phyloP scores from a whole-genome alignment of 441 rosid genomes.

The Gossypium gossypioides region DNA sequence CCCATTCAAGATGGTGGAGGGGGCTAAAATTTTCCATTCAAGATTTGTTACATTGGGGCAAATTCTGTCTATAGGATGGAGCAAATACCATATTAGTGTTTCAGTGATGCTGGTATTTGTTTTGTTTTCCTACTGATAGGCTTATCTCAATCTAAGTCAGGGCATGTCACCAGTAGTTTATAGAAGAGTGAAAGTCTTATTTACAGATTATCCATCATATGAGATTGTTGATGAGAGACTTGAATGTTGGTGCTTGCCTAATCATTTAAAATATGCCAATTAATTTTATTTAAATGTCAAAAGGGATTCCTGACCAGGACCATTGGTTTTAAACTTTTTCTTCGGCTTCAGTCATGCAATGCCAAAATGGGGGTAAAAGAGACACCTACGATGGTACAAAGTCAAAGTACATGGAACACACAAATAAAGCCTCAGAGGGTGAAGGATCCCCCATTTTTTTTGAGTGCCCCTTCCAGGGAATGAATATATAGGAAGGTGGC shows the following conservation, averaged over 20 bases:
- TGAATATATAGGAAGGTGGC: too few relatives aligned
- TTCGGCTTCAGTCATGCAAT: not conserved
- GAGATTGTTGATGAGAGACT: too few relatives aligned
- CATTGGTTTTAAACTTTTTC: constrained; percentile 6
- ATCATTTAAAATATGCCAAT: not conserved
- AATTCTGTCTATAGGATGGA: not conserved
- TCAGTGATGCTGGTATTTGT: not conserved
- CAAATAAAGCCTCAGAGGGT: not conserved
- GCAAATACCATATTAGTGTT: not conserved
- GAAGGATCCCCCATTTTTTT: not conserved
- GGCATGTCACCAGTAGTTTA: too few relatives aligned
- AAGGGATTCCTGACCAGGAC: constrained; percentile 3
- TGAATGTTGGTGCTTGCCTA: too few relatives aligned
- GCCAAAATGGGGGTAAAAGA: not conserved
- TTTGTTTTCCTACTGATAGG: too few relatives aligned
- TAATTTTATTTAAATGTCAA: constrained; percentile 1
- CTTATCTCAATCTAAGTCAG: too few relatives aligned
- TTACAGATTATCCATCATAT: too few relatives aligned
- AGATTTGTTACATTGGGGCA: not conserved
- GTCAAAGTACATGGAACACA: not conserved
- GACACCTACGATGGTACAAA: not conserved
- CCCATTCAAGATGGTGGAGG: too few relatives aligned
- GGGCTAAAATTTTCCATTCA: not conserved
- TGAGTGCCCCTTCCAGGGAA: not conserved
- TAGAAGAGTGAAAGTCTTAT: too few relatives aligned